These are phyloP conservation scores for Apium graveolens DNA, from an alignment of 129 eudicot genomes.

Conservation along the genomic window DNA sequence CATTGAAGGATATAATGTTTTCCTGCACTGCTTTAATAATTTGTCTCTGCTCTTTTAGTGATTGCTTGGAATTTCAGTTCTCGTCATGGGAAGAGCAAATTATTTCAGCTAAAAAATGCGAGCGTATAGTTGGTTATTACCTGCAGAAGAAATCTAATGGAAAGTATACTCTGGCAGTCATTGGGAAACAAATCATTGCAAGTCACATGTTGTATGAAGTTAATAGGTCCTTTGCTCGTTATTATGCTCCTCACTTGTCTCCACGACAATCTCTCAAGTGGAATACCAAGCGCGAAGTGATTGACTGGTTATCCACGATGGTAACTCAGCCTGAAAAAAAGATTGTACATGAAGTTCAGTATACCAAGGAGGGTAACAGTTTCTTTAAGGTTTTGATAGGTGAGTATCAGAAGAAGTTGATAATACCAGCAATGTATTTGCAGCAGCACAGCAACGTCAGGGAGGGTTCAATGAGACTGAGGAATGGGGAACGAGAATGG, in stretches of 20 bases:
- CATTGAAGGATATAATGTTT: background rate
- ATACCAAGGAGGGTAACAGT: conserved; percentile 1
- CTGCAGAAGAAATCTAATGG: background rate
- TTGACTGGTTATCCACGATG: conserved; percentile 7
- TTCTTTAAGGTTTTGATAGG: conserved; percentile 9
- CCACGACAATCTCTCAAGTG: background rate
- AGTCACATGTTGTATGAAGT: background rate
- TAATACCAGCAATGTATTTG: background rate
- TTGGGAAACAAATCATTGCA: conserved; percentile 9
- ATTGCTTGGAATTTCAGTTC: background rate
- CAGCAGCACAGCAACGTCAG: background rate
- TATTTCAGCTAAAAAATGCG: conserved; percentile 7
- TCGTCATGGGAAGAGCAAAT: conserved; percentile 10
- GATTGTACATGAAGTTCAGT: background rate
- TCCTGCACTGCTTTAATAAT: background rate
- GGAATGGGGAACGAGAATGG: conserved; percentile 11
- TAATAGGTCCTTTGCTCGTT: conserved; percentile 1
- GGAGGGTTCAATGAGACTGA: conserved; percentile 8
- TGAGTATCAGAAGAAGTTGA: background rate
- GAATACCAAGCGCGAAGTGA: conserved; percentile 3
- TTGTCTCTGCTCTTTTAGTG: background rate
- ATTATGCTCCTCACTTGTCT: conserved; percentile 5
- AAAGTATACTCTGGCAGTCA: conserved; percentile 3
- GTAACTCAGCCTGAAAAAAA: background rate
- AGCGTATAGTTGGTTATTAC: conserved; percentile 5